Evolutionary conservation across 2,329 filamentous ascomycete species (phyloP).

Genomic region (Cladophialophora yegresii): DNA sequence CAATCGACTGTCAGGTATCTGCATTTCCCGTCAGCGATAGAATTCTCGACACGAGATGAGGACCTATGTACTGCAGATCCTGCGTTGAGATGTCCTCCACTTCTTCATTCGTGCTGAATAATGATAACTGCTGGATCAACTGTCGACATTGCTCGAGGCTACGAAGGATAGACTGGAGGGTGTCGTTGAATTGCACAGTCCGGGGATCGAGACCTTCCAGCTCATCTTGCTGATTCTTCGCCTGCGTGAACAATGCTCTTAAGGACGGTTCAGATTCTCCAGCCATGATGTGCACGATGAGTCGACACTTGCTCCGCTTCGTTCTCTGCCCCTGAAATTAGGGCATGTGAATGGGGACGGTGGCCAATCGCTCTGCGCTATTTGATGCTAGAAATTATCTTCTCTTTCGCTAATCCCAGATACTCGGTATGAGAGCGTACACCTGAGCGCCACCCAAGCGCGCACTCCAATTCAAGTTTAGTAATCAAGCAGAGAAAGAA

Average conservation of each 20-base stretch:
- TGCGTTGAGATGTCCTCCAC: constrained; percentile 82
- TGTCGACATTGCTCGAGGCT: constrained; percentile 64
- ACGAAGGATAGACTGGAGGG: constrained; percentile 29
- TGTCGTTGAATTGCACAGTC: constrained; percentile 26
- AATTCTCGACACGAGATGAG: background rate
- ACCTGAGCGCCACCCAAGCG: background rate
- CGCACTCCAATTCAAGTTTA: background rate
- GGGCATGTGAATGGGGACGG: background rate
- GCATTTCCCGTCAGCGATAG: constrained; percentile 18
- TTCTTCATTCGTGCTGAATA: constrained; percentile 90
- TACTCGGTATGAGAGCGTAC: background rate
- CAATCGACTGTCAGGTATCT: constrained; percentile 77
- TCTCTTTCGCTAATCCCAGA: background rate
- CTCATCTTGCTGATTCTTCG: constrained; percentile 29
- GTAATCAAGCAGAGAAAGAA: constrained; percentile 16
- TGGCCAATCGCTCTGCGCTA: background rate
- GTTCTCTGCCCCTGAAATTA: background rate
- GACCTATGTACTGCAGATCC: constrained; percentile 68
- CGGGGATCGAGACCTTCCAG: constrained; percentile 34
- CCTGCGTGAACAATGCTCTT: constrained; percentile 28
- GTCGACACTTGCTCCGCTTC: background rate
- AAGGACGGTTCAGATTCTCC: constrained; percentile 30
- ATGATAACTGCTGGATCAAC: constrained; percentile 68
- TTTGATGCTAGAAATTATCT: background rate
- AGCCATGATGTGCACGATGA: constrained; percentile 9